These are phyloP conservation scores for Podochytrium sp. DNA, from an alignment of 192 early-diverging fungal species.

Conservation along the genomic window DNA sequence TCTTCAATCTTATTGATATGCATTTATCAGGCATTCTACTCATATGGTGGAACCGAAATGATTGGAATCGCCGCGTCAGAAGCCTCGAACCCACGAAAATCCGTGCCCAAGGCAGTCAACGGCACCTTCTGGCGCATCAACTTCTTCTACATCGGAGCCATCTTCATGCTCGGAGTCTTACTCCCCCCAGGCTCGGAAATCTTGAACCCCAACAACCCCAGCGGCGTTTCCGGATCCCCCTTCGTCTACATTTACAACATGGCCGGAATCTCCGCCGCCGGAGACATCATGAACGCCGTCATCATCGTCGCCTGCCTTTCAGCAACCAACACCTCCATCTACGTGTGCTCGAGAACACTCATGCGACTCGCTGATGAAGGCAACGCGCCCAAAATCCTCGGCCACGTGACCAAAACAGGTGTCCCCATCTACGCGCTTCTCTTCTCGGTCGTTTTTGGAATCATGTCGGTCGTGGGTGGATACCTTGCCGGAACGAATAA, in stretches of 20 bases:
- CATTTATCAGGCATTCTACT: conserved; percentile 72
- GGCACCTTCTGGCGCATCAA: conserved; percentile 81
- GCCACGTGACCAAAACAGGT: conserved; percentile 48
- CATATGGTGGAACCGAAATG: conserved; percentile 58
- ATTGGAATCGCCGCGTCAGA: conserved; percentile 91
- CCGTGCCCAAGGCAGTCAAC: conserved; percentile 33
- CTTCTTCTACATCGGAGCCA: conserved; percentile 68
- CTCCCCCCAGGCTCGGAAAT: neutral
- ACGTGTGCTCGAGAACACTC: conserved; percentile 69
- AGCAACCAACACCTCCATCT: conserved; percentile 76
- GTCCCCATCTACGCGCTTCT: conserved; percentile 63
- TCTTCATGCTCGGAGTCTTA: conserved; percentile 57
- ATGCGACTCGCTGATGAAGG: conserved; percentile 64
- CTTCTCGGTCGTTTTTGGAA: conserved; percentile 59
- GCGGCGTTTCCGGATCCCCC: conserved; percentile 58
- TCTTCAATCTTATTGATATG: neutral
- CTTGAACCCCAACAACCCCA: conserved; percentile 5
- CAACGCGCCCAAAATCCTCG: conserved; percentile 63
- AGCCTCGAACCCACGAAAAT: conserved; percentile 77
- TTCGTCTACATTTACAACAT: conserved; percentile 68
- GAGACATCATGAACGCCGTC: conserved; percentile 75
- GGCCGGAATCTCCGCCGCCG: conserved; percentile 54
- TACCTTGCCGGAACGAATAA: neutral
- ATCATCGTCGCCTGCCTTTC: conserved; percentile 70
- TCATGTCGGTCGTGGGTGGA: conserved; percentile 55